Evolutionary conservation across 768 basidiomycete species (phyloP).

Genomic region (Auriscalpium orientale): DNA sequence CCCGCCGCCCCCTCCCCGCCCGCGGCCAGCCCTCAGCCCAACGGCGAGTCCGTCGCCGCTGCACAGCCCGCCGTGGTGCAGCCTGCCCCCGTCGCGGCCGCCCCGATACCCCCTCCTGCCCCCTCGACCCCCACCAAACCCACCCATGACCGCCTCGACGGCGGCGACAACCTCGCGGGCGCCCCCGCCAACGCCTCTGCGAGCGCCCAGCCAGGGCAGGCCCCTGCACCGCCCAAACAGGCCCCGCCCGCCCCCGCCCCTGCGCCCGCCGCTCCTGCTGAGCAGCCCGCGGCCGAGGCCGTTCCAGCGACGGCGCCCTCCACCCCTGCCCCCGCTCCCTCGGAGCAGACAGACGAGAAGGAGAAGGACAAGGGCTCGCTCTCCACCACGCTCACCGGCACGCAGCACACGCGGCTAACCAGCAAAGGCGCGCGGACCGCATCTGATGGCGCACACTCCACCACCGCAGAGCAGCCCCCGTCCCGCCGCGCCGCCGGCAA

Average conservation of each 20-base stretch:
- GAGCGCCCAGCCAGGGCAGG: conserved; percentile 18
- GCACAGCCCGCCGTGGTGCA: background rate
- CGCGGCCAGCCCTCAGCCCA: background rate
- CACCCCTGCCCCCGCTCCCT: conserved; percentile 22
- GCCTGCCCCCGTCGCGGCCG: background rate
- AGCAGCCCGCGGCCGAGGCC: conserved; percentile 10
- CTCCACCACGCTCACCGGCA: conserved; percentile 34
- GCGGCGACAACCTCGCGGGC: conserved; percentile 13
- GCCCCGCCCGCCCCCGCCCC: background rate
- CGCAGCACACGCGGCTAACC: conserved; percentile 28
- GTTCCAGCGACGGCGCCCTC: conserved; percentile 7
- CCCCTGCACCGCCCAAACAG: conserved; percentile 13
- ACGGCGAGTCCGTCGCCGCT: background rate
- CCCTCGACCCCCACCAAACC: conserved; percentile 1
- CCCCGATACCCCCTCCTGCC: background rate
- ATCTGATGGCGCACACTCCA: conserved; percentile 28
- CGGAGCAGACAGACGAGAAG: conserved; percentile 28
- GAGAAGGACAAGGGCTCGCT: conserved; percentile 43
- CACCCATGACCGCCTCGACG: conserved; percentile 8
- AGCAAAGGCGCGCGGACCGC: conserved; percentile 23
- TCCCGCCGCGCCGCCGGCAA: conserved; percentile 12
- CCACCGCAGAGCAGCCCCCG: conserved; percentile 18
- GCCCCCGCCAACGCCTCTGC: conserved; percentile 1
- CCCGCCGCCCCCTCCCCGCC: background rate
- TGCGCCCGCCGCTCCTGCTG: conserved; percentile 3